Conservation (phyloP, 2,329 filamentous ascomycete genomes). For the Tolypocladium ovalisporum region DNA sequence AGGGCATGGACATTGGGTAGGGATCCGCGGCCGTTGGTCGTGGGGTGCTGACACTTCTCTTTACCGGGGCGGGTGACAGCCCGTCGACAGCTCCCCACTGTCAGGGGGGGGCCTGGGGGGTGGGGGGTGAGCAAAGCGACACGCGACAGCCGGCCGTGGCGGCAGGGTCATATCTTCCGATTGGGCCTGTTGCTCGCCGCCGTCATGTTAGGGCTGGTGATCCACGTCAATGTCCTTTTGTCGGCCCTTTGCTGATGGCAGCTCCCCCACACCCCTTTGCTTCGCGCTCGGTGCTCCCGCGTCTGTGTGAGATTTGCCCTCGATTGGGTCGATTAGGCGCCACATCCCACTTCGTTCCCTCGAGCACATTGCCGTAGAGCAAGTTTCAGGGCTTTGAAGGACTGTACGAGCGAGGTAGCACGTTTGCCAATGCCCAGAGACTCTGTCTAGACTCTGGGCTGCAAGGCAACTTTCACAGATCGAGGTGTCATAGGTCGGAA, state of each 20-base stretch:
- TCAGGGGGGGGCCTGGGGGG: no score
- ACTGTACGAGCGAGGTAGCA: no score
- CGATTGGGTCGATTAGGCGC: conserved; percentile 22
- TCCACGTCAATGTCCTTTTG: conserved; percentile 21
- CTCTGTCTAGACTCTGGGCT: no score
- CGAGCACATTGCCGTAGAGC: not conserved
- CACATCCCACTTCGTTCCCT: conserved; percentile 3
- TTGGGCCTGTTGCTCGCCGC: conserved; percentile 12
- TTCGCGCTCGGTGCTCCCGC: not conserved
- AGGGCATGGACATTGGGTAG: not conserved
- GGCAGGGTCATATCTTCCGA: conserved; percentile 18
- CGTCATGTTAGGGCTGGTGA: conserved; percentile 16
- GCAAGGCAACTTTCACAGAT: no score
- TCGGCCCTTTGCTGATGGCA: conserved; percentile 2
- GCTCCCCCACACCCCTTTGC: not conserved
- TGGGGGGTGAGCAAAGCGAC: not conserved
- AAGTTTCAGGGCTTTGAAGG: no score
- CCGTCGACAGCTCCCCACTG: not conserved
- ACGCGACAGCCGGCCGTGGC: conserved; percentile 2
- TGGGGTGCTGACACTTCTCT: not conserved
- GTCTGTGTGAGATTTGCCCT: conserved; percentile 1
- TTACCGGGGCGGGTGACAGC: not conserved
- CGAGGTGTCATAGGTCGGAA: no score
- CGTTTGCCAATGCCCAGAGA: no score
- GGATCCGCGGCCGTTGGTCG: not conserved